Evolutionary conservation across 805 yeast species (phyloP).

Genomic region (Peterozyma xylosa): DNA sequence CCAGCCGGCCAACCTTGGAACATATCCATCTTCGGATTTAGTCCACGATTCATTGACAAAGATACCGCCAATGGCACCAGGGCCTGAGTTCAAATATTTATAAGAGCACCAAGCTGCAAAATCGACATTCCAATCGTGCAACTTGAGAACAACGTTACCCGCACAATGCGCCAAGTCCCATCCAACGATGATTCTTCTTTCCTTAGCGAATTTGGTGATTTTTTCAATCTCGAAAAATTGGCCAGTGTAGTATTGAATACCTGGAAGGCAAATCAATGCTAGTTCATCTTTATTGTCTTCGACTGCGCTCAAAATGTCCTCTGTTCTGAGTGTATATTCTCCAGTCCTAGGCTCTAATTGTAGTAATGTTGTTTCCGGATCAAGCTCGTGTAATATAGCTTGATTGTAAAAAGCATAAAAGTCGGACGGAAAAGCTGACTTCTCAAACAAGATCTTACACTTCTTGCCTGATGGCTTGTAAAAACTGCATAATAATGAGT

Average conservation of each 20-base stretch:
- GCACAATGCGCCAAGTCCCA: conserved; percentile 97
- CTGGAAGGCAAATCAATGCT: conserved; percentile 76
- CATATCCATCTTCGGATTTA: conserved; percentile 21
- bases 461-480: conserved; percentile 56
- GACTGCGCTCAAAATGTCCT: conserved; percentile 52
- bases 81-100: conserved; percentile 87
- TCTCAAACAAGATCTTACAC: conserved; percentile 73
- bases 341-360: conserved; percentile 57
- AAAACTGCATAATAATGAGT: conserved; percentile 64
- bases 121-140: conserved; percentile 89
- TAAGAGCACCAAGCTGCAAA: conserved; percentile 95
- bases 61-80: conserved; percentile 88
- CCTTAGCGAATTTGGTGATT: conserved; percentile 62
- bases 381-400: conserved; percentile 50
- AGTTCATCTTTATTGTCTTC: conserved; percentile 50
- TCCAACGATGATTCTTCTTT: conserved; percentile 53
- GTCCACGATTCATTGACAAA: conserved; percentile 54
- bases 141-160: conserved; percentile 70
- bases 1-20: conserved; percentile 90
- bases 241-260: conserved; percentile 89
- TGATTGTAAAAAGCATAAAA: conserved; percentile 78
- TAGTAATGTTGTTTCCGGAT: conserved; percentile 48
- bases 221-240: conserved; percentile 68
- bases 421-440: conserved; percentile 88
- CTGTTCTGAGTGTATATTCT: conserved; percentile 50